Base-by-base conservation (phyloP, 306 rosid species). In the Coriaria nepalensis region DNA sequence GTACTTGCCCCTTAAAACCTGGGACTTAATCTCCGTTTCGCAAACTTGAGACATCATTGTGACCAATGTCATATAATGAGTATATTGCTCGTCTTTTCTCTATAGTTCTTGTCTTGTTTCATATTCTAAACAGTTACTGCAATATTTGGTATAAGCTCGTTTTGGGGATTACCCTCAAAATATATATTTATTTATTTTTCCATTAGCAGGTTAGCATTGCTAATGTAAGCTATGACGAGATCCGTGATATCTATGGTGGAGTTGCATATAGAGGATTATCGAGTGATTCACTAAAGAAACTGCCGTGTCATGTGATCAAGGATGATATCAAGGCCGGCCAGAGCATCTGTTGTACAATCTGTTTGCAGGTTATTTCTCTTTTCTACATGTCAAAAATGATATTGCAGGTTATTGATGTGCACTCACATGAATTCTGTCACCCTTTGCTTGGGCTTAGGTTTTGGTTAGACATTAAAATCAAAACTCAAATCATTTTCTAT, bases 361-460 rank as follows among this genome's bases (percentile, higher is more conserved):
- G 92, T 64, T 66, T 84, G 70, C 95, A 84, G 92, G 95, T 84
- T 43, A 45, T 54, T 44, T 43, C 57, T 50, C 44, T 49, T 57
- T 46, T 52, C 39, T 8, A 8, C 1, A 42, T 37, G 42, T 10
- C 13, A 12, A 8, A 33, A 40, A 29, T 13, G 20, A 47, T 32
- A 13, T 35, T 38, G 10, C 33, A 10, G 8, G 6, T 7, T 43
- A 39, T 43, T 35, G 43, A 40, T 41, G 14, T 12, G 29, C 8
- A 15, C 34, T 10, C 2, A 3, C 6, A 35, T 13, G 10, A n/a
- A n/a, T n/a, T n/a, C n/a, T n/a, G n/a, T n/a, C n/a, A n/a, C n/a
- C n/a, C n/a, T n/a, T n/a, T n/a, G n/a, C n/a, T n/a, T n/a, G n/a
- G n/a, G n/a, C n/a, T n/a, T n/a, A n/a, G n/a, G n/a, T n/a, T n/a